These are phyloP conservation scores for Pistacia atlantica DNA, from an alignment of 345 rosid species.

Conservation along the genomic window DNA sequence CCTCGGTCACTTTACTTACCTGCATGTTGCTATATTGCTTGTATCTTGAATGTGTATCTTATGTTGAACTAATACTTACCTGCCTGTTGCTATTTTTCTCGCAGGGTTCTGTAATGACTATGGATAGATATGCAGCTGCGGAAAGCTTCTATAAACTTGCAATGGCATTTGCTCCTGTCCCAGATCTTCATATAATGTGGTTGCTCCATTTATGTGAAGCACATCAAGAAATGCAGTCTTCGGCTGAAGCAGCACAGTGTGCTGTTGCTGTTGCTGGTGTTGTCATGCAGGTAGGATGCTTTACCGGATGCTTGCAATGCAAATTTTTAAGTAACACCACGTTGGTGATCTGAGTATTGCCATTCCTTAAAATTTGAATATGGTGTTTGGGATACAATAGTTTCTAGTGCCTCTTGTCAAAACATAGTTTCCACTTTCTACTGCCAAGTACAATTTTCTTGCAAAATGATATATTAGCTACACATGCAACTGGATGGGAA, in stretches of 20 bases:
- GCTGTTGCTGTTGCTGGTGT: constrained; percentile 97
- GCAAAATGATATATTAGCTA: background rate
- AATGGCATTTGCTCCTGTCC: constrained; percentile 99
- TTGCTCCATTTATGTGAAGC: constrained; percentile 97
- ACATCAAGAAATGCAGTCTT: constrained; percentile 99
- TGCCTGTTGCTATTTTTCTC: constrained; percentile 12
- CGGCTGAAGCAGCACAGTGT: constrained; percentile 98
- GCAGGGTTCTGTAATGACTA: constrained; percentile 78
- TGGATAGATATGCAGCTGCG: constrained; percentile 96
- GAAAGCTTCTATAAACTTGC: constrained; percentile 98
- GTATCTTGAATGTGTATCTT: background rate
- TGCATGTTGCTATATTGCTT: background rate
- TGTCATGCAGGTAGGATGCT: constrained; percentile 75
- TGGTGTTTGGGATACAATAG: background rate
- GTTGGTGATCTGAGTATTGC: background rate
- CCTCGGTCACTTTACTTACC: background rate
- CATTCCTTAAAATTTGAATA: background rate
- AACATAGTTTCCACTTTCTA: background rate
- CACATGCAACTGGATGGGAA: no score
- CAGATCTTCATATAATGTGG: constrained; percentile 99
- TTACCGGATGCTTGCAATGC: background rate
- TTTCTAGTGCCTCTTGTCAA: background rate
- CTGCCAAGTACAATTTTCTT: background rate
- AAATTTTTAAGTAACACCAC: background rate
- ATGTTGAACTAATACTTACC: constrained; percentile 1